A percentile compares a stretch with the other conserved stretches of the same genome.
Evolutionary conservation across 257 asterid genomes (phyloP).

Genomic region (Haberlea rhodopensis): DNA sequence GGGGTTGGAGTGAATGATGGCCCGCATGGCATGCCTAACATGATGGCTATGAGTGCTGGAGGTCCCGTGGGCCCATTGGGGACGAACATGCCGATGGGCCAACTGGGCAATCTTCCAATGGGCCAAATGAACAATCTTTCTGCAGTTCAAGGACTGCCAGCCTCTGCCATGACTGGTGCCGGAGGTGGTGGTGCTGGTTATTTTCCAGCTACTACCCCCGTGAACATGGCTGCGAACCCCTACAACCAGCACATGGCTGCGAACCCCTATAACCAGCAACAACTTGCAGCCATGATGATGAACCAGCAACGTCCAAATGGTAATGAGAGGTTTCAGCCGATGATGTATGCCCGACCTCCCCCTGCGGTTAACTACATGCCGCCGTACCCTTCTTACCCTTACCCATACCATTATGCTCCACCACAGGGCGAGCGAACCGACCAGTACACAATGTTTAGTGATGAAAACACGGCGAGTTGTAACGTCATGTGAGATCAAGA

Average conservation of each 20-base stretch:
- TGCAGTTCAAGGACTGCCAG: slow-evolving; percentile 69
- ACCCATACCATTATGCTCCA: slow-evolving; percentile 11
- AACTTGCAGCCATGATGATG: slow-evolving; percentile 49
- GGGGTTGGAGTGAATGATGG: slow-evolving; percentile 75
- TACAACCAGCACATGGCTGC: slow-evolving; percentile 55
- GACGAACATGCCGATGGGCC: slow-evolving; percentile 38
- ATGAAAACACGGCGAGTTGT: slow-evolving; percentile 42
- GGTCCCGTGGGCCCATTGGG: slow-evolving; percentile 49
- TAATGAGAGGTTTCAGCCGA: slow-evolving; percentile 54
- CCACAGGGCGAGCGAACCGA: slow-evolving; percentile 28
- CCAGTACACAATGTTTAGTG: slow-evolving; percentile 27
- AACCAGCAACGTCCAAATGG: slow-evolving; percentile 50
- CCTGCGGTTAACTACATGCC: slow-evolving; percentile 49
- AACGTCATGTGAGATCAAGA: slow-evolving; percentile 30
- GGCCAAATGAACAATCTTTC: slow-evolving; percentile 55
- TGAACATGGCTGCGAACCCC: slow-evolving; percentile 60
- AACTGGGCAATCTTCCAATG: slow-evolving; percentile 48
- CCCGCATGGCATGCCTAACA: neutral
- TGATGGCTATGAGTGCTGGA: slow-evolving; percentile 26
- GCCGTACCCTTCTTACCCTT: slow-evolving; percentile 33
- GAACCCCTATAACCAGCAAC: slow-evolving; percentile 68
- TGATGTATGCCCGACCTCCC: slow-evolving; percentile 63
- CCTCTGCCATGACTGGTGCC: slow-evolving; percentile 42
- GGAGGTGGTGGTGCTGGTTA: slow-evolving; percentile 35
- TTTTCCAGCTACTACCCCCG: slow-evolving; percentile 54